Evolutionary conservation across 768 basidiomycete genomes (phyloP).

Genomic region (Russula sp.): DNA sequence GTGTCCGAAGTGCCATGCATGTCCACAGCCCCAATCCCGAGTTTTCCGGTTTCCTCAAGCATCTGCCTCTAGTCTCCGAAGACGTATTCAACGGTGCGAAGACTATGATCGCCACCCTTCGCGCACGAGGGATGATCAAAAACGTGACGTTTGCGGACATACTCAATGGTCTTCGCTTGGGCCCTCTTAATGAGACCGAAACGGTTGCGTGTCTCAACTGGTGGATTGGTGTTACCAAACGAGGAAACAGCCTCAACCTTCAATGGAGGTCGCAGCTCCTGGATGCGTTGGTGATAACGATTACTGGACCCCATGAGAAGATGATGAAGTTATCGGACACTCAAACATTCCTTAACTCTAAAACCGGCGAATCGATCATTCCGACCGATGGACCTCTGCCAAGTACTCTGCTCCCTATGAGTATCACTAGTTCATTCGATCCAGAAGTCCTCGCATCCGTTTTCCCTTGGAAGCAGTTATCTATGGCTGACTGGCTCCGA

Average conservation of each 20-base stretch:
- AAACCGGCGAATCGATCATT: conserved; percentile 53
- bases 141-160: conserved; percentile 82
- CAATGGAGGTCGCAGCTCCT: conserved; percentile 60
- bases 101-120: conserved; percentile 59
- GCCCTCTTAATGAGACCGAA: conserved; percentile 70
- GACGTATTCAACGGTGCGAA: conserved; percentile 54
- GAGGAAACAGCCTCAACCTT: conserved; percentile 37
- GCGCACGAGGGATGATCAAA: conserved; percentile 61
- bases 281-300: conserved; percentile 62
- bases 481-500: conserved; percentile 69
- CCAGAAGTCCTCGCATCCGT: conserved; percentile 46
- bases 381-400: conserved; percentile 77
- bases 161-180: conserved; percentile 64
- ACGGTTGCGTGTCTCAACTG: conserved; percentile 82
- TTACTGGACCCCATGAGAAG: conserved; percentile 45
- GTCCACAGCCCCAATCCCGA: conserved; percentile 73
- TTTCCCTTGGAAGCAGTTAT: conserved; percentile 80
- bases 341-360: conserved; percentile 66
- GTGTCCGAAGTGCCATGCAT: conserved; percentile 60
- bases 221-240: conserved; percentile 61
- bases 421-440: conserved; percentile 58
- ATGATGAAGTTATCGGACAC: conserved; percentile 70
- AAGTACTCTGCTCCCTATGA: conserved; percentile 62
- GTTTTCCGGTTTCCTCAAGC: conserved; percentile 72
- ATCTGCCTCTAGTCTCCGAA: conserved; percentile 70